phyloP scores from a whole-genome alignment of 441 rosid species.

The Melastoma candidum region DNA sequence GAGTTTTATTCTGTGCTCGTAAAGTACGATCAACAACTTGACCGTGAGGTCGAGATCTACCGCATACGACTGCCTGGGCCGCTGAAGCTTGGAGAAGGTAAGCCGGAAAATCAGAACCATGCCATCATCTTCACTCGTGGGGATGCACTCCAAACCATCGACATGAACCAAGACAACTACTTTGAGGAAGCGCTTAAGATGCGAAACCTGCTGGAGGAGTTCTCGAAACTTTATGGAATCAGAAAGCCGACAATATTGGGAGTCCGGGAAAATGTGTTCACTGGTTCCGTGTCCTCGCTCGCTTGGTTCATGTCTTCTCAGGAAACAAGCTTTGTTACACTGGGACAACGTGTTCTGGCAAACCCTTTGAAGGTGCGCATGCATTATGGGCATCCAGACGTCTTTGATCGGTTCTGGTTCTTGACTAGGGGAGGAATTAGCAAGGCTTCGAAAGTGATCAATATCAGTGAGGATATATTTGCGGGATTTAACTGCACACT shows the following conservation, averaged over 20 bases:
- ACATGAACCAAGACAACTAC: slow-evolving; percentile 23
- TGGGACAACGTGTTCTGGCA: slow-evolving; percentile 17
- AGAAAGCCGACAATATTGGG: slow-evolving; percentile 17
- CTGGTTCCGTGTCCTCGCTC: slow-evolving; percentile 20
- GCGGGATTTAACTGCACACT: slow-evolving; percentile 20
- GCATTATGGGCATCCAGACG: slow-evolving; percentile 20
- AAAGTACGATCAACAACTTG: slow-evolving; percentile 14
- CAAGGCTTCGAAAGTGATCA: slow-evolving; percentile 18
- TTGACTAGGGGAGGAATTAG: slow-evolving; percentile 18
- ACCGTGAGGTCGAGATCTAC: slow-evolving; percentile 17
- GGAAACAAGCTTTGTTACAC: slow-evolving; percentile 15
- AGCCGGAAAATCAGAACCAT: slow-evolving; percentile 22
- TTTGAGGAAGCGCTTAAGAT: slow-evolving; percentile 20
- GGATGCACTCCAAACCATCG: slow-evolving; percentile 19
- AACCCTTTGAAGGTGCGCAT: slow-evolving; percentile 20
- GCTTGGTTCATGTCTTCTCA: slow-evolving; percentile 23
- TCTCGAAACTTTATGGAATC: slow-evolving; percentile 8
- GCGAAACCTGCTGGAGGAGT: slow-evolving; percentile 20
- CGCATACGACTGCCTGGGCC: slow-evolving; percentile 18
- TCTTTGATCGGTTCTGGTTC: slow-evolving; percentile 20
- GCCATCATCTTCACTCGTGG: slow-evolving; percentile 21
- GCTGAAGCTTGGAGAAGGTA: slow-evolving; percentile 16
- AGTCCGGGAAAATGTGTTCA: slow-evolving; percentile 18
- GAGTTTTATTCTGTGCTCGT: slow-evolving; percentile 15
- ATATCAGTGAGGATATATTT: slow-evolving; percentile 21